phyloP scores from a whole-genome alignment of 495 filamentous ascomycete genomes.

The Annulohypoxylon stygium region DNA sequence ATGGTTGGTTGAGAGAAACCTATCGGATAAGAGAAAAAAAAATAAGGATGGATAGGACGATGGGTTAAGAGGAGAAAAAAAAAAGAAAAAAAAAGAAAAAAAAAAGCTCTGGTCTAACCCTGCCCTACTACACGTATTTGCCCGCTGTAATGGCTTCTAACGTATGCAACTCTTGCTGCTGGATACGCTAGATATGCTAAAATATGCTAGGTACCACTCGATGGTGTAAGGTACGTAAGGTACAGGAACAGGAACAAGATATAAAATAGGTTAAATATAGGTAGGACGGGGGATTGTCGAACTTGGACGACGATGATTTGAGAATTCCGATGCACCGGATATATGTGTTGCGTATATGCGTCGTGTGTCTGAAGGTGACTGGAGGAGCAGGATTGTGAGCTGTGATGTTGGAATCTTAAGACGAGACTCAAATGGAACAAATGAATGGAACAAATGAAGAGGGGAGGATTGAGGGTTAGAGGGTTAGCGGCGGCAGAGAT shows the following conservation, averaged over 20 bases:
- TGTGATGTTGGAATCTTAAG: constrained; percentile 39
- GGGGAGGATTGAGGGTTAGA: background rate
- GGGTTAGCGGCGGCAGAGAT: constrained; percentile 46
- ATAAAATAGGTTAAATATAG: constrained; percentile 25
- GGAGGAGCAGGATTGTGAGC: constrained; percentile 35
- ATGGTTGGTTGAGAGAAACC: constrained; percentile 5
- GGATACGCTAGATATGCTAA: constrained; percentile 20
- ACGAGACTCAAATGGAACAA: constrained; percentile 19
- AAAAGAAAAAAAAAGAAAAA: constrained; percentile 5
- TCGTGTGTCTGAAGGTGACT: constrained; percentile 45
- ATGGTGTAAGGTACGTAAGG: constrained; percentile 46
- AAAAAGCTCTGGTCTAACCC: constrained; percentile 41
- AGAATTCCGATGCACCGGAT: constrained; percentile 40
- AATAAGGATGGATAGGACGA: background rate
- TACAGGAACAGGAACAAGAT: constrained; percentile 38
- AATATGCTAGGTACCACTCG: constrained; percentile 25
- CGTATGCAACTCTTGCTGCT: constrained; percentile 20
- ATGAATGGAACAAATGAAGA: constrained; percentile 6
- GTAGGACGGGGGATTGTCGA: constrained; percentile 26
- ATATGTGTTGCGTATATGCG: constrained; percentile 34
- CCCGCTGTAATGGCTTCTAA: constrained; percentile 1
- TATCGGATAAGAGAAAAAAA: constrained; percentile 5
- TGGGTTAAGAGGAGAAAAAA: background rate
- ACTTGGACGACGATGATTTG: constrained; percentile 45
- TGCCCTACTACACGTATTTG: constrained; percentile 38